phyloP scores from a whole-genome alignment of 169 alveolate genomes.

The Toxoplasma gondii region DNA sequence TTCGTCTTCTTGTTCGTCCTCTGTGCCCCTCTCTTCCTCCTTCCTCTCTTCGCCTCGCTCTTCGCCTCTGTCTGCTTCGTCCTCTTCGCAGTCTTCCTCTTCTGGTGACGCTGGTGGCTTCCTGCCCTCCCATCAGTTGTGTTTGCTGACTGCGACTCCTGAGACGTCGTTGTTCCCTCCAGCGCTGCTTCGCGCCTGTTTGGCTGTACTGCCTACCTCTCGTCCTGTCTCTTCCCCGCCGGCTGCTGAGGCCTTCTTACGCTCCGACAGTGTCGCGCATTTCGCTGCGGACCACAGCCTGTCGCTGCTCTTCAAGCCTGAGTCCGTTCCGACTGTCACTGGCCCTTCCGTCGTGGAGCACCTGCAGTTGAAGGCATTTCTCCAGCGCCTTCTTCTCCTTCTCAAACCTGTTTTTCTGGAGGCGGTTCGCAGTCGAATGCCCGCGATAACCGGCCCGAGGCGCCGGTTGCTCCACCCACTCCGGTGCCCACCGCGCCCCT shows the following conservation, averaged over 20 bases:
- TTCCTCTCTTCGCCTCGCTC: too few relatives aligned
- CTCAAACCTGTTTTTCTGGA: not conserved
- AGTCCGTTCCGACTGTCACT: not conserved
- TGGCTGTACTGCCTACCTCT: not conserved
- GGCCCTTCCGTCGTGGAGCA: constrained; percentile 16
- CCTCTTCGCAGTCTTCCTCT: not conserved
- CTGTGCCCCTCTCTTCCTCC: not conserved
- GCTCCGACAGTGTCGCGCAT: not conserved
- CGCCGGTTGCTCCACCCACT: not conserved
- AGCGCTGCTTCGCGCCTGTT: not conserved
- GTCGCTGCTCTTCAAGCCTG: not conserved
- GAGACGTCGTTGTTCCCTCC: not conserved
- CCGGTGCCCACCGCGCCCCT: too few relatives aligned
- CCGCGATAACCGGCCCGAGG: not conserved
- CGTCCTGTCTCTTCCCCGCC: not conserved
- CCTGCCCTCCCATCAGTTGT: not conserved
- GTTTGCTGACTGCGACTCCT: not conserved
- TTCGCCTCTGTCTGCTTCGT: not conserved
- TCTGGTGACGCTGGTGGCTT: not conserved
- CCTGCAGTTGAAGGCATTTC: constrained; percentile 13
- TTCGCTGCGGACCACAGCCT: not conserved
- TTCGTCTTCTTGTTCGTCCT: not conserved
- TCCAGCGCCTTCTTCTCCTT: constrained; percentile 1
- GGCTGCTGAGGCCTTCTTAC: not conserved
- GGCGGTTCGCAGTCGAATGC: not conserved